Conservation (phyloP, 2,329 filamentous ascomycete species). For the Epichloe glyceriae region DNA sequence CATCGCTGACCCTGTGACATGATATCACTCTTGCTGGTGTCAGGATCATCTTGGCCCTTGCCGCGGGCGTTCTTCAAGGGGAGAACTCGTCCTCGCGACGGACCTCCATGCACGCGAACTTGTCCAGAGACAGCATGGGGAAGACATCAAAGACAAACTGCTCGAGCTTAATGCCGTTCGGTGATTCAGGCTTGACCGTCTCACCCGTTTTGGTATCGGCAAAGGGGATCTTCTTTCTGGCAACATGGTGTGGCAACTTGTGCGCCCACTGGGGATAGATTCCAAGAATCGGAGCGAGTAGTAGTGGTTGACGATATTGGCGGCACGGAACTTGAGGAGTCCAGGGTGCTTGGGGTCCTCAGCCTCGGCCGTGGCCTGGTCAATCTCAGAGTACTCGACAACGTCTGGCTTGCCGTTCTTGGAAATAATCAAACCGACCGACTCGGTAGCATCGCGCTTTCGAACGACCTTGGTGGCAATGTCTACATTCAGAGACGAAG, state of each 20-base stretch:
- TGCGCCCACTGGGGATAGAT: slow-evolving; percentile 72
- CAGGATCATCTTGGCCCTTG: slow-evolving; percentile 82
- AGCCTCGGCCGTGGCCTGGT: slow-evolving; percentile 76
- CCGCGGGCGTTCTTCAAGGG: slow-evolving; percentile 82
- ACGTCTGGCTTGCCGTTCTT: slow-evolving; percentile 96
- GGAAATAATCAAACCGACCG: slow-evolving; percentile 83
- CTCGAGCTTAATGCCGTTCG: slow-evolving; percentile 97
- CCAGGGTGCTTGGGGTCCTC: slow-evolving; percentile 67
- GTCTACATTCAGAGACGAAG: slow-evolving; percentile 76
- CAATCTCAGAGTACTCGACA: slow-evolving; percentile 97
- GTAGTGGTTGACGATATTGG: slow-evolving; percentile 99
- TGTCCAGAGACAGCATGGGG: slow-evolving; percentile 69
- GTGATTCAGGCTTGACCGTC: slow-evolving; percentile 79
- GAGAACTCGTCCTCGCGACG: slow-evolving; percentile 97
- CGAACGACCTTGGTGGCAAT: slow-evolving; percentile 99
- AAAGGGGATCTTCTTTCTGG: slow-evolving; percentile 94
- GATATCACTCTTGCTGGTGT: slow-evolving; percentile 84
- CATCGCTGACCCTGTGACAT: slow-evolving; percentile 82
- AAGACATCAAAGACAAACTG: slow-evolving; percentile 99
- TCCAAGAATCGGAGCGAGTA: slow-evolving; percentile 92
- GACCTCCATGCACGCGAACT: slow-evolving; percentile 94
- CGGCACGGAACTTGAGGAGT: slow-evolving; percentile 88
- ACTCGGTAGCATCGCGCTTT: slow-evolving; percentile 92
- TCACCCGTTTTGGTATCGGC: slow-evolving; percentile 65
- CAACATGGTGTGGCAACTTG: slow-evolving; percentile 86